Evolutionary conservation across 768 basidiomycete genomes (phyloP).

Genomic region (Tylopilus balloui): DNA sequence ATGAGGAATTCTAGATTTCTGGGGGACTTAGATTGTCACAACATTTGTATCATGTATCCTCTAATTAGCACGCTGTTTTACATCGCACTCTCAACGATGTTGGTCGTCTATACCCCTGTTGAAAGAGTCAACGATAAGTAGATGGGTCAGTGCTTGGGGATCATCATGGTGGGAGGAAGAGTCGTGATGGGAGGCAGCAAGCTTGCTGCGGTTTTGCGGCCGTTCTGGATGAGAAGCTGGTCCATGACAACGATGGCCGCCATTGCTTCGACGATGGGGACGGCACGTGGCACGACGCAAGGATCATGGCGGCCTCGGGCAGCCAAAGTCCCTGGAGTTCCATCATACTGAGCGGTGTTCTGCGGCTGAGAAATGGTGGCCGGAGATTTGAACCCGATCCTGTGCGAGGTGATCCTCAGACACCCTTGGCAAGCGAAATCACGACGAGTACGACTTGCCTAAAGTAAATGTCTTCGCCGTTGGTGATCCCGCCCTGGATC

Average conservation of each 20-base stretch:
- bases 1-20: conserved; percentile 38
- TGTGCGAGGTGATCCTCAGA: conserved; percentile 31
- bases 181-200: conserved; percentile 82
- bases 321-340: conserved; percentile 80
- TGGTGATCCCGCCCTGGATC: conserved; percentile 95
- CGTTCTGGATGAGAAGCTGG: conserved; percentile 82
- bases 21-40: neutral
- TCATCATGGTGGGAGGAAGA: conserved; percentile 89
- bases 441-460: conserved; percentile 46
- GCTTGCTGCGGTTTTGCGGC: conserved; percentile 67
- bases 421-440: neutral
- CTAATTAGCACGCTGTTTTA: conserved; percentile 4
- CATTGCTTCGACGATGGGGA: conserved; percentile 98
- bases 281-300: conserved; percentile 94
- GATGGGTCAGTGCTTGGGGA: conserved; percentile 40
- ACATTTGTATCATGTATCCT: conserved; percentile 15
- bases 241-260: conserved; percentile 95
- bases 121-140: neutral
- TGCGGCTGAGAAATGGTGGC: conserved; percentile 96
- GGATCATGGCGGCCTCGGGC: conserved; percentile 95
- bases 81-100: neutral
- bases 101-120: conserved; percentile 1
- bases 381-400: conserved; percentile 96
- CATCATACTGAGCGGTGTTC: conserved; percentile 88
- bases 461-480: conserved; percentile 97